phyloP scores from a whole-genome alignment of 2,329 filamentous ascomycete genomes.

The Fusarium sp. region DNA sequence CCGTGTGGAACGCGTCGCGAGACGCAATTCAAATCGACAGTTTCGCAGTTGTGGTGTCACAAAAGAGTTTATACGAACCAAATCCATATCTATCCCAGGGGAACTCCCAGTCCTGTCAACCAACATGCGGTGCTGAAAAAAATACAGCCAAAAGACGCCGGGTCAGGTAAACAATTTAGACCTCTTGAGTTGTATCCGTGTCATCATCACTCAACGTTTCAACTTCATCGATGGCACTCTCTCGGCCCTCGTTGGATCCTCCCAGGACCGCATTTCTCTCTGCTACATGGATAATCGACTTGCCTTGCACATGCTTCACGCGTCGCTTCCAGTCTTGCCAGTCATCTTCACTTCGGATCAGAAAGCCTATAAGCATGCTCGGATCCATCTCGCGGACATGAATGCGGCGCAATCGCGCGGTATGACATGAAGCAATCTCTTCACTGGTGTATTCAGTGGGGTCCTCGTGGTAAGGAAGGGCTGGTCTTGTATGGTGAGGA shows the following conservation, averaged over 20 bases:
- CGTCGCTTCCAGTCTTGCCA: constrained; percentile 85
- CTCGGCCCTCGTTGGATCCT: constrained; percentile 69
- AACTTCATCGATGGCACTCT: constrained; percentile 87
- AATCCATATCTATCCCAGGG: constrained; percentile 45
- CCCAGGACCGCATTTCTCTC: constrained; percentile 73
- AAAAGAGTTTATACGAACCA: constrained; percentile 24
- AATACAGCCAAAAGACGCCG: constrained; percentile 38
- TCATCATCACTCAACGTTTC: constrained; percentile 86
- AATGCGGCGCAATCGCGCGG: constrained; percentile 82
- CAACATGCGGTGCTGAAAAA: constrained; percentile 13
- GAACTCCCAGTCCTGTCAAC: constrained; percentile 31
- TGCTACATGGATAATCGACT: constrained; percentile 87
- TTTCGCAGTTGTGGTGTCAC: background rate
- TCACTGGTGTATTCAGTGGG: constrained; percentile 72
- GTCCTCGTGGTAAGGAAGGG: constrained; percentile 73
- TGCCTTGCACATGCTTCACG: constrained; percentile 82
- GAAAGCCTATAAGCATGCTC: constrained; percentile 95
- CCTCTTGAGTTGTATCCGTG: constrained; percentile 58
- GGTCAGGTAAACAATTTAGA: constrained; percentile 33
- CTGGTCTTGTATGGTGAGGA: constrained; percentile 86
- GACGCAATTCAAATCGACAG: background rate
- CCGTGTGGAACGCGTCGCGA: background rate
- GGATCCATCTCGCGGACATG: constrained; percentile 95
- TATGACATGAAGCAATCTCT: constrained; percentile 88
- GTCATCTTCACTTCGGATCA: constrained; percentile 85